phyloP scores from a whole-genome alignment of 768 basidiomycete species.

The Amanita fuliginea region DNA sequence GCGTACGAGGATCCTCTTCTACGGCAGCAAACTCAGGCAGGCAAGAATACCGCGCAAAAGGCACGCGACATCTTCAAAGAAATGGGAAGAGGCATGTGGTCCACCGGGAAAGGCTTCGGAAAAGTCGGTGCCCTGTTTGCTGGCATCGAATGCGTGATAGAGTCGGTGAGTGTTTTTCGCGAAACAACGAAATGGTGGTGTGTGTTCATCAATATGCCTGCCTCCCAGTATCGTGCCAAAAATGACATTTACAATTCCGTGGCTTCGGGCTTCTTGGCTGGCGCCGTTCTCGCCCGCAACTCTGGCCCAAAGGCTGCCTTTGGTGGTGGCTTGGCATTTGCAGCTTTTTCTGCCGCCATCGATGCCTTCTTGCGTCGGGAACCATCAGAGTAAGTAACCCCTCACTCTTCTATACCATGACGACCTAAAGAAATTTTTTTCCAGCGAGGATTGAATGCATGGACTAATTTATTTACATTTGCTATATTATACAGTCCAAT shows the following conservation, averaged over 20 bases:
- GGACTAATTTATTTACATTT: constrained; percentile 3
- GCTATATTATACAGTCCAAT: constrained; percentile 11
- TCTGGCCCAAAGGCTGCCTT: constrained; percentile 79
- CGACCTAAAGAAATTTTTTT: neutral
- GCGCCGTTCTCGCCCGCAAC: constrained; percentile 79
- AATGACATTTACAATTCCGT: constrained; percentile 93
- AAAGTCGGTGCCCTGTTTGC: constrained; percentile 92
- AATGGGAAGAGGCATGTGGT: constrained; percentile 91
- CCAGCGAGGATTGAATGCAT: constrained; percentile 27
- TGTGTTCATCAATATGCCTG: neutral
- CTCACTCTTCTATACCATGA: neutral
- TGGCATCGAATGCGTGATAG: constrained; percentile 93
- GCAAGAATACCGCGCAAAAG: constrained; percentile 60
- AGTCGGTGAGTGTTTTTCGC: constrained; percentile 57
- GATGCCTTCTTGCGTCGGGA: constrained; percentile 75
- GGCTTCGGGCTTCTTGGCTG: constrained; percentile 78
- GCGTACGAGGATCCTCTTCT: constrained; percentile 90
- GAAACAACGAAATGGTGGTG: neutral
- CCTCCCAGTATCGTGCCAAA: constrained; percentile 88
- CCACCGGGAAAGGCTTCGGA: constrained; percentile 82
- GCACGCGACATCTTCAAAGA: constrained; percentile 81
- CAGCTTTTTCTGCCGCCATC: constrained; percentile 86
- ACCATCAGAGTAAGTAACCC: constrained; percentile 56
- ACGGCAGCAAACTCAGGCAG: constrained; percentile 46
- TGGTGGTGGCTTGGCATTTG: constrained; percentile 87